Conservation (phyloP, 441 rosid genomes). For the Aleurites moluccanus region DNA sequence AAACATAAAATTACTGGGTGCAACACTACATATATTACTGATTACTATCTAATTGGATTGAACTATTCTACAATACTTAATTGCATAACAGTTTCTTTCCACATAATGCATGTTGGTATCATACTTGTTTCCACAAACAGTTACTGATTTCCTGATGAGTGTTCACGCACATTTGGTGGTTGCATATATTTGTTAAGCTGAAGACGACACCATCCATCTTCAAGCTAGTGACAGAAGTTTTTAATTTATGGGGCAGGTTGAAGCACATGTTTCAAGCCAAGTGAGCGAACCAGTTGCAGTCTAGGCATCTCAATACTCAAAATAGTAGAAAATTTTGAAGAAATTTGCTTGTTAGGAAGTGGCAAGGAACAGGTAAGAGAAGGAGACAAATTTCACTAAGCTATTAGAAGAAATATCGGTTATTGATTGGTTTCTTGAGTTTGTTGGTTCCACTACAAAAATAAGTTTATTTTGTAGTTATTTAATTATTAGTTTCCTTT, state of each 20-base stretch:
- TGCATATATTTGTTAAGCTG: slow-evolving; percentile 31
- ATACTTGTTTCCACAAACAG: background rate
- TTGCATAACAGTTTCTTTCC: background rate
- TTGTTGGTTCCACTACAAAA: background rate
- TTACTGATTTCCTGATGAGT: slow-evolving; percentile 12
- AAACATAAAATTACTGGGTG: background rate
- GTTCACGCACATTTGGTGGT: slow-evolving; percentile 18
- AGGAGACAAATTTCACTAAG: background rate
- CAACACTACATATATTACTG: background rate
- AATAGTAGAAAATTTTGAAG: slow-evolving; percentile 39
- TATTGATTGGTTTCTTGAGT: slow-evolving; percentile 16
- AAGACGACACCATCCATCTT: slow-evolving; percentile 24
- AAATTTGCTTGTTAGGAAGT: slow-evolving; percentile 39
- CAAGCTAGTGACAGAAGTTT: slow-evolving; percentile 34
- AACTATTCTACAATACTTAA: background rate
- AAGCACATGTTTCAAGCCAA: slow-evolving; percentile 42
- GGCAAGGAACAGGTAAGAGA: slow-evolving; percentile 17
- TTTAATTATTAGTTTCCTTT: slow-evolving; percentile 1
- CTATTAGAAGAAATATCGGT: slow-evolving; percentile 15
- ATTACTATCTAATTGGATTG: background rate
- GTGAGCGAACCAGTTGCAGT: slow-evolving; percentile 63
- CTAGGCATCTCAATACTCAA: slow-evolving; percentile 34
- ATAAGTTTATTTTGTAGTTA: slow-evolving; percentile 5
- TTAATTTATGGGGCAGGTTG: slow-evolving; percentile 48
- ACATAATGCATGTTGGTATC: background rate